Conservation (phyloP, 805 yeast genomes). For the Lipomyces yamadae region DNA sequence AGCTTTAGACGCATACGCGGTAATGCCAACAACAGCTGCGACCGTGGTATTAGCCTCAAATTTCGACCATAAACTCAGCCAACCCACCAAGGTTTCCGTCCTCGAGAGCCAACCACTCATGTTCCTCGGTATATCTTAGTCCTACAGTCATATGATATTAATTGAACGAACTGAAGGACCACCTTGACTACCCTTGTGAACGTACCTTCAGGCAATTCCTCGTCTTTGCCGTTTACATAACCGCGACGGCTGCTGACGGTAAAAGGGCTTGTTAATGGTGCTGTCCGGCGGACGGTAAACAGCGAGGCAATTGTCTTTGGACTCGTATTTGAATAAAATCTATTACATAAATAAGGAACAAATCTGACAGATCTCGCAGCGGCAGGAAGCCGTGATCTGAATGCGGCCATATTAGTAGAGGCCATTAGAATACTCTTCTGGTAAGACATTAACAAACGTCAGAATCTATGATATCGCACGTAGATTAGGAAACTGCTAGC, state of each 20-base stretch:
- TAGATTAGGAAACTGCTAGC: no score
- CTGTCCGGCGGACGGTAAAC: not conserved
- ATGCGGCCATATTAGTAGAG: not conserved
- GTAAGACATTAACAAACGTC: not conserved
- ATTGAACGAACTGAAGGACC: not conserved
- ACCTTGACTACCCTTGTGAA: not conserved
- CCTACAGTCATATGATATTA: constrained; percentile 9
- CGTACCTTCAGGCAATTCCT: constrained; percentile 1
- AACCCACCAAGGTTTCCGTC: constrained; percentile 65
- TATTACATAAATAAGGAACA: not conserved
- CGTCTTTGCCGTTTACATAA: not conserved
- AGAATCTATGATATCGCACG: not conserved
- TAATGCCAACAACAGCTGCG: constrained; percentile 66
- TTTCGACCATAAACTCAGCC: not conserved
- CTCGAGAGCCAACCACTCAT: constrained; percentile 92
- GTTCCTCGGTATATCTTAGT: constrained; percentile 61
- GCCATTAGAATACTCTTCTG: constrained; percentile 2
- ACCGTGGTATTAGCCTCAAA: constrained; percentile 52
- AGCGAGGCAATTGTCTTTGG: not conserved
- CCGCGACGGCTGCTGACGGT: not conserved
- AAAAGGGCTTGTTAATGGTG: not conserved
- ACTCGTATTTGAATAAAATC: not conserved
- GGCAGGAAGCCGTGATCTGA: not conserved
- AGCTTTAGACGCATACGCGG: constrained; percentile 93
- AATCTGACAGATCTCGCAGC: not conserved